Percentiles rank a stretch among this genome's conserved stretches.
These are phyloP conservation scores for Fusarium nurragi DNA, from an alignment of 2,329 filamentous ascomycete species.

Conservation along the genomic window DNA sequence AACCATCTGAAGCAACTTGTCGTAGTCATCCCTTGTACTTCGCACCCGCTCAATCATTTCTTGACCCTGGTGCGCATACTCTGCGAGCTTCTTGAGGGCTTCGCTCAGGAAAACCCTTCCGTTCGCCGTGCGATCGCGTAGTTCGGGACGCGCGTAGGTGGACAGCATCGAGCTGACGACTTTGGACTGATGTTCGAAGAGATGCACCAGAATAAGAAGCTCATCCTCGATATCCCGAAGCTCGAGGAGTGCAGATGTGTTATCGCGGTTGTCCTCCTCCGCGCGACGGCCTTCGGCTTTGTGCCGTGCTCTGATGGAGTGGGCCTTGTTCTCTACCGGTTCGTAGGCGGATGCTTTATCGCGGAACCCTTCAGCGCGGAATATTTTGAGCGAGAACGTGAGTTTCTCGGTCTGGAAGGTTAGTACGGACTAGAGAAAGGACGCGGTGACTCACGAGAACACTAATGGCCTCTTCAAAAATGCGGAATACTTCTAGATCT, in stretches of 20 bases:
- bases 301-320: slow-evolving; percentile 52
- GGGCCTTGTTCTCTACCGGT: slow-evolving; percentile 53
- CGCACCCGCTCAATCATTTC: slow-evolving; percentile 69
- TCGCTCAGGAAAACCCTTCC: slow-evolving; percentile 63
- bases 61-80: slow-evolving; percentile 62
- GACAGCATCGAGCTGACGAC: slow-evolving; percentile 60
- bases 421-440: fast-evolving
- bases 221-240: slow-evolving; percentile 73
- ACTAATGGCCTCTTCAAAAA: slow-evolving; percentile 73
- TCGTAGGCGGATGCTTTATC: slow-evolving; percentile 55
- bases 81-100: slow-evolving; percentile 61
- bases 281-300: slow-evolving; percentile 55
- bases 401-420: slow-evolving; percentile 65
- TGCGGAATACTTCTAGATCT: slow-evolving; percentile 70
- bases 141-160: slow-evolving; percentile 54
- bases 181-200: slow-evolving; percentile 66
- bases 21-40: slow-evolving; percentile 68
- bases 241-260: slow-evolving; percentile 70
- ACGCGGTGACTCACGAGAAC: slow-evolving; percentile 58
- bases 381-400: slow-evolving; percentile 69
- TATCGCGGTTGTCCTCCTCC: slow-evolving; percentile 68
- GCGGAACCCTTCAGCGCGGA: slow-evolving; percentile 66
- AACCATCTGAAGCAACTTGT: slow-evolving; percentile 73
- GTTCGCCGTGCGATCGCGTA: slow-evolving; percentile 54
- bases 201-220: slow-evolving; percentile 63